Evolutionary conservation across 2,329 filamentous ascomycete species (phyloP).

Genomic region (Pseudocercospora eumusae): DNA sequence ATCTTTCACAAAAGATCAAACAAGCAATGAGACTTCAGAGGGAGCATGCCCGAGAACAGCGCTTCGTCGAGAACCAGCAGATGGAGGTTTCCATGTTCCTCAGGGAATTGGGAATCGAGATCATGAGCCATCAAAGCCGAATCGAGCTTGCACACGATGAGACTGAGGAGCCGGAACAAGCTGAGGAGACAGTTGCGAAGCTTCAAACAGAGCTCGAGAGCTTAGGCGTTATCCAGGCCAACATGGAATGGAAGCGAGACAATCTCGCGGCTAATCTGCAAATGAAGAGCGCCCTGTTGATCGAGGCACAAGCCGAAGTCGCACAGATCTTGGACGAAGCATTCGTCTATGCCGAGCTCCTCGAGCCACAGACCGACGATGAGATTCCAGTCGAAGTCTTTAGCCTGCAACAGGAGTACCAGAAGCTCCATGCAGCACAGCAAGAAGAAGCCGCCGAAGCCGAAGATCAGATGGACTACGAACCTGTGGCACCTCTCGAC

Average conservation of each 20-base stretch:
- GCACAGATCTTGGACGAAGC: slow-evolving; percentile 13
- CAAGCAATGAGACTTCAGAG: background rate
- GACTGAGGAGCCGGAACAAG: background rate
- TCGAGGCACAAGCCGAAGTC: slow-evolving; percentile 2
- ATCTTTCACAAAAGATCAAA: slow-evolving; percentile 14
- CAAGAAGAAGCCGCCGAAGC: background rate
- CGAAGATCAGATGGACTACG: background rate
- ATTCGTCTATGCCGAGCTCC: background rate
- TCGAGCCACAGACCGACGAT: background rate
- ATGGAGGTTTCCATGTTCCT: slow-evolving; percentile 9
- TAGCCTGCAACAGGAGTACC: slow-evolving; percentile 16
- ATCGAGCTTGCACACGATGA: background rate
- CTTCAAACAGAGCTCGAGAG: slow-evolving; percentile 9
- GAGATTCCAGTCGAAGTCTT: slow-evolving; percentile 13
- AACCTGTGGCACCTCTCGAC: slow-evolving; percentile 5
- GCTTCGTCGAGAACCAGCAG: background rate
- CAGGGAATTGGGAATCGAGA: slow-evolving; percentile 5
- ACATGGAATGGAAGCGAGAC: background rate
- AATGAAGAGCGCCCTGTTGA: background rate
- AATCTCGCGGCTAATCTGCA: slow-evolving; percentile 3
- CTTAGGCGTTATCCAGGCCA: background rate
- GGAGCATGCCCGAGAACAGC: background rate
- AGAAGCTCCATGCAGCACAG: slow-evolving; percentile 3
- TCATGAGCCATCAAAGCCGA: slow-evolving; percentile 6
- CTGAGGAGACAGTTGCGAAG: background rate